Conservation (phyloP, 371 early-diverging fungal species). For the Rhizomucor miehei region DNA sequence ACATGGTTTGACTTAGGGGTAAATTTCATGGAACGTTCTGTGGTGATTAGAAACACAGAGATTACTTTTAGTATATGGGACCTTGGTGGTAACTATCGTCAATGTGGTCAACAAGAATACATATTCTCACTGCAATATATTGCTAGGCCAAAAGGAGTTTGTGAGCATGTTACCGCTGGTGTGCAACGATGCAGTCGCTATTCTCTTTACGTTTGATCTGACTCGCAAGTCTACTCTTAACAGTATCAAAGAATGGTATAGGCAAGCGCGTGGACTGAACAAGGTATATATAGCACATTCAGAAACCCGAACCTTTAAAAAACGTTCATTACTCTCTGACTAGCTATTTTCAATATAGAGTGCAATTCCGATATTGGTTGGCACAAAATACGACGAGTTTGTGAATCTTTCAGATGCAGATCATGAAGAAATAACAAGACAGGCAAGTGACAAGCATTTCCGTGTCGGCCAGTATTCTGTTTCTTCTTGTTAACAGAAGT, state of each 20-base stretch:
- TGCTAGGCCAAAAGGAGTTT: constrained; percentile 89
- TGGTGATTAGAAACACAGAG: constrained; percentile 84
- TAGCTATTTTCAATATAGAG: no score
- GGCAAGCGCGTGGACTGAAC: constrained; percentile 95
- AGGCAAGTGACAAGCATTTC: constrained; percentile 45
- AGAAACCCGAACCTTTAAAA: constrained; percentile 3
- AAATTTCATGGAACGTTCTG: constrained; percentile 98
- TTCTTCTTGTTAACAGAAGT: no score
- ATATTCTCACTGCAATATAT: neutral
- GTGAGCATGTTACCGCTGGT: constrained; percentile 97
- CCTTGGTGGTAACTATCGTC: constrained; percentile 79
- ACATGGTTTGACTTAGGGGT: constrained; percentile 89
- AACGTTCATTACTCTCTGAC: no score
- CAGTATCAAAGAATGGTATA: constrained; percentile 93
- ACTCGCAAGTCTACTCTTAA: constrained; percentile 91
- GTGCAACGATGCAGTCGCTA: constrained; percentile 93
- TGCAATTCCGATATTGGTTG: constrained; percentile 92
- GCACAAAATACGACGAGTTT: constrained; percentile 97
- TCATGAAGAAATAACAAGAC: constrained; percentile 90
- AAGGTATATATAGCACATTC: no score
- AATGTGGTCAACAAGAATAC: constrained; percentile 2
- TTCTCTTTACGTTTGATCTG: constrained; percentile 95
- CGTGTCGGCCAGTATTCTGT: no score
- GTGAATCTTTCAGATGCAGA: constrained; percentile 77
- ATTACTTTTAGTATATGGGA: constrained; percentile 99